Evolutionary conservation across 2,329 filamentous ascomycete species (phyloP).

Genomic region (Aspergillus clavatus): DNA sequence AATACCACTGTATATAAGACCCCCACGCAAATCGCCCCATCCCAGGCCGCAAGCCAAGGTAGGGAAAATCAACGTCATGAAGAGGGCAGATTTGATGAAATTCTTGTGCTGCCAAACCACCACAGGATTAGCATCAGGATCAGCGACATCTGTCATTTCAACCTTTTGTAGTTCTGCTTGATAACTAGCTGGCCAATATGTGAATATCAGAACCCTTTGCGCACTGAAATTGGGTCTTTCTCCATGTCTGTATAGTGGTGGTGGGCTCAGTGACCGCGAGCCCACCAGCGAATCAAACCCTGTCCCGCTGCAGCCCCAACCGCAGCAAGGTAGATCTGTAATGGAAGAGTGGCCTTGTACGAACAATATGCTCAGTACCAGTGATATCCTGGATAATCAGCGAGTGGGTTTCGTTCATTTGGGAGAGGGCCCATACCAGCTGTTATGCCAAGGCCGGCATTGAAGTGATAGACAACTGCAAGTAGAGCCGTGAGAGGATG

Average conservation of each 20-base stretch:
- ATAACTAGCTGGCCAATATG: constrained; percentile 84
- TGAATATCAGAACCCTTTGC: constrained; percentile 75
- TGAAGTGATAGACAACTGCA: constrained; percentile 71
- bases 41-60: constrained; percentile 65
- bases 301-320: constrained; percentile 74
- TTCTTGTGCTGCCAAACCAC: constrained; percentile 80
- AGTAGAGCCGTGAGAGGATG: constrained; percentile 63
- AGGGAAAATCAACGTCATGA: constrained; percentile 71
- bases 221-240: constrained; percentile 81
- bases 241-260: constrained; percentile 86
- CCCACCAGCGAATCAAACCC: constrained; percentile 81
- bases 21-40: constrained; percentile 72
- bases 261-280: constrained; percentile 74
- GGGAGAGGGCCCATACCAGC: too few species aligned
- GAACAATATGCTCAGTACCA: constrained; percentile 78
- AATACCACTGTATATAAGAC: constrained; percentile 75
- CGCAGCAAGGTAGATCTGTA: constrained; percentile 72
- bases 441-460: constrained; percentile 70
- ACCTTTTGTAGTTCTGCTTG: constrained; percentile 81
- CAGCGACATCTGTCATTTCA: constrained; percentile 77
- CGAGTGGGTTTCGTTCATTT: background rate
- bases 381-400: constrained; percentile 56
- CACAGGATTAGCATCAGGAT: constrained; percentile 74
- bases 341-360: constrained; percentile 66
- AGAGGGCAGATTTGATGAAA: constrained; percentile 65